Base-by-base conservation (phyloP, 805 yeast species). In the Candida koratica region DNA sequence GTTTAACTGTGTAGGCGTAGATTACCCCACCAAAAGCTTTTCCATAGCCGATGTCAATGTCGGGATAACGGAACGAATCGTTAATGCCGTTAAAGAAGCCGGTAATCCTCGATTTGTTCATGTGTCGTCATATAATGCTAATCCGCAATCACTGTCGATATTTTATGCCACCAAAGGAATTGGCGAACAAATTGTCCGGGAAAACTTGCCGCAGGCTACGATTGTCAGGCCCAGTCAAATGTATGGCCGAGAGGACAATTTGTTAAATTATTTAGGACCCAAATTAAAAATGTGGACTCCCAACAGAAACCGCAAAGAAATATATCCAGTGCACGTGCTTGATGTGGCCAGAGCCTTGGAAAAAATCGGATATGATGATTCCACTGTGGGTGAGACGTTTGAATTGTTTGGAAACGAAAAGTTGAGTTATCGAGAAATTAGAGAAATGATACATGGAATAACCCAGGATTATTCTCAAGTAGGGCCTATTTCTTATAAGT, bases 161-260 rank as follows among this genome's bases (percentile, higher is more conserved):
- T 86, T 74, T 58, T 78, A 77, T 56, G 81, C 88, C 24, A 78
- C 95, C 25, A 86, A 86, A 64, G 93, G 84, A 34, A 58, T 79
- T 32, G 89, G 84, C 39, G 95, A 86, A 62, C 71, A 75, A 51
- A 75, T 73, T 20, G 94, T 81, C 17, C 67, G 73, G 41, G 85
- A 76, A 27, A 73, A 73, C 30, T 57, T 74, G 37, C 94, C 95
- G 17, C 83, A 77, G 51, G 71, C 85, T 32, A 85, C 95, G 13
- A 84, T 86, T 51, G 93, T 85, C 19, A 78, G 95, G 60, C 95
- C 95, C 5, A 78, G 83, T 16, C 85, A 84, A 33, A 72, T 84
- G 76, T 85, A 64, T 53, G 93, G 93, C 20, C 68, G 80, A 52
- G 83, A 81, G 55, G 88, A 83, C 56, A 66, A 73, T 42, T 75